Evolutionary conservation across 1,284 basidiomycete species (phyloP), one percentile per base, ranked within the genome.

Genomic region (Fistulina hepatica): DNA sequence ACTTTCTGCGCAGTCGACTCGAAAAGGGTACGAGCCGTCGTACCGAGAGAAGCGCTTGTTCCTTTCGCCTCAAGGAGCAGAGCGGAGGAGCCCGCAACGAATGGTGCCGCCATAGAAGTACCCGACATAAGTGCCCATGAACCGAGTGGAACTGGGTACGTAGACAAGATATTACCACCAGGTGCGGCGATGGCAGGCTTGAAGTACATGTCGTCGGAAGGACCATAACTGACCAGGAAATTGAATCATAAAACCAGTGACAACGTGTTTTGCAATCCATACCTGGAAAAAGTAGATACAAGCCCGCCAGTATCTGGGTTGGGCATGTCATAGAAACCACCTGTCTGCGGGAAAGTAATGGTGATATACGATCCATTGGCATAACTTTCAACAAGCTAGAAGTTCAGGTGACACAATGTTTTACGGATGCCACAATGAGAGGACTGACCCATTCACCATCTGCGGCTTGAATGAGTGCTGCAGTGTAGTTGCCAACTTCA

Each of bases 21-120:
- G 44, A 85, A 70, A 9, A 81, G 46, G 32, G 62, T 59, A 32
- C 71, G 60, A 41, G 69, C 67, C 22, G 46, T 49, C 21, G 47
- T 54, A 11, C 63, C 65, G 21, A 65, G 64, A 12, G 51, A 52
- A 7, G 54, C 48, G 8, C 56, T 55, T 40, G 64, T 67, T 17
- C 75, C 71, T 51, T 69, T 71, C 21, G 64, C 68, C 17, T 66
- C 54, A 32, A 84, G 63, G 36, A 80, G 64, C 3, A 86, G 63
- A 2, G 81, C 82, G 11, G 73, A 65, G 27, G 69, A 65, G 8
- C 80, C 82, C 3, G 81, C 73, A 35, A 75, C 60, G 57, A 73
- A 77, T 0, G 69, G 70, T 1, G 63, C 60, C 10, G 64, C 59
- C 65, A 68, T 66, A 12, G 60, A 65, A 4, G 65, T 67, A 19